A percentile compares a stretch with the other conserved stretches of the same genome.
Conservation (phyloP, 2,329 filamentous ascomycete genomes). For the Pestalotiopsis sp. region DNA sequence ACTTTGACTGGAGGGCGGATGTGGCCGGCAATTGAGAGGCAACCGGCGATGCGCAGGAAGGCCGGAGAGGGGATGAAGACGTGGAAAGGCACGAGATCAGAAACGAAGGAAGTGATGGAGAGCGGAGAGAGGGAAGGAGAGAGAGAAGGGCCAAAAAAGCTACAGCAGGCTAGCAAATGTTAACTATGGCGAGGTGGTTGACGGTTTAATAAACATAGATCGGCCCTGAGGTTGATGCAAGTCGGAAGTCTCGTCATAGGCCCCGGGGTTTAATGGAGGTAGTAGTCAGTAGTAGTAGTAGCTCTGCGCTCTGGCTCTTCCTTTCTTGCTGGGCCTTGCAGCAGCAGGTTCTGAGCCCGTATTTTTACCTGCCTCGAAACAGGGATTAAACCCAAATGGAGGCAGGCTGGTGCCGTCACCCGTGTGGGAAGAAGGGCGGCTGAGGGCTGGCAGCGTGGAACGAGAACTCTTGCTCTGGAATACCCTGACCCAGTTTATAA, state of each 20-base stretch:
- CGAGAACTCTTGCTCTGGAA: neutral
- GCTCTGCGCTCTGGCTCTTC: neutral
- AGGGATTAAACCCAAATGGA: neutral
- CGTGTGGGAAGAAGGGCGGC: neutral
- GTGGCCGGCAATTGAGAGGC: neutral
- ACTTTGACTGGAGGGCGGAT: neutral
- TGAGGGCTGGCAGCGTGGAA: neutral
- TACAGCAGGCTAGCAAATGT: neutral
- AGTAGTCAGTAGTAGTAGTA: neutral
- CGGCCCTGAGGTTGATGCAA: neutral
- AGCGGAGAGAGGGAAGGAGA: neutral
- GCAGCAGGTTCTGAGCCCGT: conserved; percentile 1
- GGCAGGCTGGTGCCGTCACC: neutral
- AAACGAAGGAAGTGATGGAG: neutral
- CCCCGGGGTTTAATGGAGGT: neutral
- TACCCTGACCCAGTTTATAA: neutral
- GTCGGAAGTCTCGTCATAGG: neutral
- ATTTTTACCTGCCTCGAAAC: neutral
- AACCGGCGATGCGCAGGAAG: neutral
- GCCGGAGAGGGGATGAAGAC: neutral
- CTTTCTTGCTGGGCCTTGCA: neutral
- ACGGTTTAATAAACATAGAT: neutral
- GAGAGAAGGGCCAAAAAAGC: neutral
- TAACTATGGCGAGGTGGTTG: neutral
- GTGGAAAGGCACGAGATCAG: neutral